Evolutionary conservation across 495 filamentous ascomycete genomes (phyloP).

Genomic region (Aspergillus saccharolyticus): DNA sequence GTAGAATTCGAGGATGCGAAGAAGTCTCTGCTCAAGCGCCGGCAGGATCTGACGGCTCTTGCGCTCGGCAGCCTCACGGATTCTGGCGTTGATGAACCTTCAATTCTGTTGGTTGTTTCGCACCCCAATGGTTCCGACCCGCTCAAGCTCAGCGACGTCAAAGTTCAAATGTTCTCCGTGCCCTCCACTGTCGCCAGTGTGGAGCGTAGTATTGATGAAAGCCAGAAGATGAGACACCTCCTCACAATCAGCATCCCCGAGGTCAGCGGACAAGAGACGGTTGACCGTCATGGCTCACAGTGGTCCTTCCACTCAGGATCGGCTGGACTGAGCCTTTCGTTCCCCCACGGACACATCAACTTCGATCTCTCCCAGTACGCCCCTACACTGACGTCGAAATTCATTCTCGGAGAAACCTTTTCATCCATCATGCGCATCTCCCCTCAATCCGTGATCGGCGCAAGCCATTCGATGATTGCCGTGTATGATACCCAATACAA

Average conservation of each 20-base stretch:
- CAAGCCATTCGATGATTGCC: constrained; percentile 41
- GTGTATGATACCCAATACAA: constrained; percentile 64
- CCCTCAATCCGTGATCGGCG: constrained; percentile 41
- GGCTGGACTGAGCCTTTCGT: constrained; percentile 41
- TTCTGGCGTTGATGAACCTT: constrained; percentile 30
- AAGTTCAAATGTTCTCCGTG: constrained; percentile 41
- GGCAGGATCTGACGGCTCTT: constrained; percentile 39
- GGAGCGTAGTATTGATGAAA: constrained; percentile 24
- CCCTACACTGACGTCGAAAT: constrained; percentile 36
- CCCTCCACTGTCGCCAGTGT: constrained; percentile 21
- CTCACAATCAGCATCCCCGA: constrained; percentile 35
- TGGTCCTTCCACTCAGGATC: constrained; percentile 45
- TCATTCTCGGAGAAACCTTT: constrained; percentile 38
- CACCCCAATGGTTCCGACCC: constrained; percentile 28
- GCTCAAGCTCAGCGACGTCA: constrained; percentile 32
- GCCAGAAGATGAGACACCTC: constrained; percentile 36
- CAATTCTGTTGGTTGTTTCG: constrained; percentile 39
- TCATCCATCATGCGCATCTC: constrained; percentile 45
- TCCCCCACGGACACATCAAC: constrained; percentile 39
- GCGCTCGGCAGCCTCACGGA: constrained; percentile 29
- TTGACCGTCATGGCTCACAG: constrained; percentile 26
- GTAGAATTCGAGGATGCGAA: constrained; percentile 44
- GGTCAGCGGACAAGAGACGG: constrained; percentile 20
- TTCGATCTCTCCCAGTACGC: constrained; percentile 44
- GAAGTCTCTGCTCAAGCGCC: constrained; percentile 38